Evolutionary conservation across 371 early-diverging fungal genomes (phyloP).

Genomic region (Polyrhizophydium stewartii): DNA sequence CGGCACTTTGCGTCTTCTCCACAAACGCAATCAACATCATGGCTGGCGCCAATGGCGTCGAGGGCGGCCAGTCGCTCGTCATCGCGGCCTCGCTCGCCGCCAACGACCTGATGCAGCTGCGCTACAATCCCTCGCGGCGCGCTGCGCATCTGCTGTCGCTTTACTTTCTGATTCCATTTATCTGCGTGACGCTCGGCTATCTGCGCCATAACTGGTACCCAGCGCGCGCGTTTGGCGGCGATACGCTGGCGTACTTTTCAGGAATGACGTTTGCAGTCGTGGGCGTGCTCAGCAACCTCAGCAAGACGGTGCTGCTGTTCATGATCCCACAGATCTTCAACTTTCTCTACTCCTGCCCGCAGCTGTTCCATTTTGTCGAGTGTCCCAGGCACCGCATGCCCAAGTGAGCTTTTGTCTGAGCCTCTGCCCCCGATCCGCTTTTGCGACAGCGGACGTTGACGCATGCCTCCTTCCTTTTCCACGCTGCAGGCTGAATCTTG

Average conservation of each 20-base stretch:
- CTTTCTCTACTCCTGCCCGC: conserved; percentile 92
- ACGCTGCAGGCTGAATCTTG: conserved; percentile 42
- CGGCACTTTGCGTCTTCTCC: conserved; percentile 83
- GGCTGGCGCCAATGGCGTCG: conserved; percentile 98
- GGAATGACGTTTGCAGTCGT: conserved; percentile 98
- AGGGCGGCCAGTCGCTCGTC: conserved; percentile 88
- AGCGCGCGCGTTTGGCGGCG: conserved; percentile 93
- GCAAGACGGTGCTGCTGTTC: conserved; percentile 89
- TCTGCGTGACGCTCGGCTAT: conserved; percentile 76
- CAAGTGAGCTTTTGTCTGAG: conserved; percentile 19
- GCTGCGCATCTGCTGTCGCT: conserved; percentile 79
- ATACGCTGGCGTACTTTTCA: conserved; percentile 95
- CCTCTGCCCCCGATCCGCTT: neutral
- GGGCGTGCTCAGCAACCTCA: conserved; percentile 89
- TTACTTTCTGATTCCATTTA: conserved; percentile 88
- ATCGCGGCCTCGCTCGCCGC: conserved; percentile 79
- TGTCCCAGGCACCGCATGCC: conserved; percentile 98
- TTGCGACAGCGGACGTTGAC: too few relatives aligned
- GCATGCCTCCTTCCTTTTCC: too few relatives aligned
- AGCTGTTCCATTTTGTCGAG: conserved; percentile 89
- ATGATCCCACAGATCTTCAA: conserved; percentile 96
- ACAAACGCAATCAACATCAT: conserved; percentile 98
- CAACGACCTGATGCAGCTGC: conserved; percentile 66
- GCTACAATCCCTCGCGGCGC: conserved; percentile 14
- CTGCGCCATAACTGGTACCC: conserved; percentile 90